Evolutionary conservation across 2,329 filamentous ascomycete species (phyloP).

Genomic region (Neofusicoccum sp.): DNA sequence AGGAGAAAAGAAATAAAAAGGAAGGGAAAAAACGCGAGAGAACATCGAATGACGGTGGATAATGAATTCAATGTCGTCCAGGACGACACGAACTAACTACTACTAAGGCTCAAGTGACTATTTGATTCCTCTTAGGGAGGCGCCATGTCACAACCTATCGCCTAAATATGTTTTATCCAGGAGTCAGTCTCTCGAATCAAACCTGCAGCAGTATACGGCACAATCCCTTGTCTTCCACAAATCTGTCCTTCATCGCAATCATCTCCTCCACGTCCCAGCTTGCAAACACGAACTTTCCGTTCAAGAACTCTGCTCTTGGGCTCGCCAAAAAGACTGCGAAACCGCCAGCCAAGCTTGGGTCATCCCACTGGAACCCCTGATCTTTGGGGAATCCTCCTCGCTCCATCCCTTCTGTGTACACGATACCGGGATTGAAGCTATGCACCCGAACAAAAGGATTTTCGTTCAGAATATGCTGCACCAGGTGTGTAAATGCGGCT

Average conservation of each 20-base stretch:
- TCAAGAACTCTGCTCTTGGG: conserved; percentile 28
- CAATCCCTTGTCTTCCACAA: not conserved
- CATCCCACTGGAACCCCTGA: not conserved
- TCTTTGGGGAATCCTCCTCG: not conserved
- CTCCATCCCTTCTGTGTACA: not conserved
- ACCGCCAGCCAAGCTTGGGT: not conserved
- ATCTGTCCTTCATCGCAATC: not conserved
- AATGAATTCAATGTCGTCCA: too few species aligned
- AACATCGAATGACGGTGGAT: too few species aligned
- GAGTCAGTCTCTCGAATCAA: too few species aligned
- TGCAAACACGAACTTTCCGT: conserved; percentile 27
- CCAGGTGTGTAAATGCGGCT: conserved; percentile 1
- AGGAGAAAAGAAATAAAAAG: too few species aligned
- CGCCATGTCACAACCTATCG: too few species aligned
- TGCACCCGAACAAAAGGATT: not conserved
- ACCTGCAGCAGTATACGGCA: not conserved
- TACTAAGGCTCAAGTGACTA: too few species aligned
- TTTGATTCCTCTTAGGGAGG: too few species aligned
- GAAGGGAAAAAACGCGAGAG: too few species aligned
- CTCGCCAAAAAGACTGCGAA: conserved; percentile 38
- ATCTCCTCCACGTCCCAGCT: conserved; percentile 38
- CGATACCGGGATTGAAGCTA: not conserved
- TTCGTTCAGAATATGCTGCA: conserved; percentile 20
- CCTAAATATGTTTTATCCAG: too few species aligned
- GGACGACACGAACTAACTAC: too few species aligned